A percentile compares a stretch with the other conserved stretches of the same genome.
Evolutionary conservation across 1,284 basidiomycete genomes (phyloP).

Genomic region (Hortiboletus rubellus): DNA sequence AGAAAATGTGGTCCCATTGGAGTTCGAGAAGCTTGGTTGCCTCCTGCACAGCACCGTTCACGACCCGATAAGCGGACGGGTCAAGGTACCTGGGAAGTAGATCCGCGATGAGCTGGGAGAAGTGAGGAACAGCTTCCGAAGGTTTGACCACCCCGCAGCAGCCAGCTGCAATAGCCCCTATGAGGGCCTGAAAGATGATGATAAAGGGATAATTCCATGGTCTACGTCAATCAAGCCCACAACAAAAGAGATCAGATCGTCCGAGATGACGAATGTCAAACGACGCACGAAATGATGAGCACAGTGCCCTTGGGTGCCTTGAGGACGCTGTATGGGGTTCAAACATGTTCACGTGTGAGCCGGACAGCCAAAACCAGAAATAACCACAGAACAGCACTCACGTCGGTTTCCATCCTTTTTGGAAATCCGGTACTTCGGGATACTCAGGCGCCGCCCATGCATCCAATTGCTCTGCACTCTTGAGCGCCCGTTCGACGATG

Average conservation of each 20-base stretch:
- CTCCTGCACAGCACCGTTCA: slow-evolving; percentile 60
- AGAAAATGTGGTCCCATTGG: slow-evolving; percentile 60
- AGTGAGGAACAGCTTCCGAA: slow-evolving; percentile 56
- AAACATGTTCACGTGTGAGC: neutral
- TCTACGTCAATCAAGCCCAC: slow-evolving; percentile 22
- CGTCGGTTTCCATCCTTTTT: slow-evolving; percentile 33
- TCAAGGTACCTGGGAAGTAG: slow-evolving; percentile 68
- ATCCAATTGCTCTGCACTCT: slow-evolving; percentile 26
- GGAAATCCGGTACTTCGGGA: slow-evolving; percentile 25
- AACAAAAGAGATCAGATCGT: neutral
- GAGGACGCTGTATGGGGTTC: slow-evolving; percentile 28
- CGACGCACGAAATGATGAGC: slow-evolving; percentile 40
- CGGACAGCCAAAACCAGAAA: neutral
- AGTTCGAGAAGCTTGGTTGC: slow-evolving; percentile 51
- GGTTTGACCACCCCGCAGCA: slow-evolving; percentile 61
- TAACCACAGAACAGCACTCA: slow-evolving; percentile 9
- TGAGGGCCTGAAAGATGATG: slow-evolving; percentile 50
- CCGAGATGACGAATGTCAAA: neutral
- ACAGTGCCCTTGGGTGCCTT: slow-evolving; percentile 49
- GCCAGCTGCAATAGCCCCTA: slow-evolving; percentile 64
- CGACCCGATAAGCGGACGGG: slow-evolving; percentile 44
- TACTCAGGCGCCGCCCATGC: slow-evolving; percentile 28
- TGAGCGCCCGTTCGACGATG: slow-evolving; percentile 18
- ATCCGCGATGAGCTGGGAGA: slow-evolving; percentile 52
- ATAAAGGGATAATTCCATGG: slow-evolving; percentile 60